Evolutionary conservation across 768 basidiomycete genomes (phyloP).

Genomic region (Tubosaeta brunneosetosa): DNA sequence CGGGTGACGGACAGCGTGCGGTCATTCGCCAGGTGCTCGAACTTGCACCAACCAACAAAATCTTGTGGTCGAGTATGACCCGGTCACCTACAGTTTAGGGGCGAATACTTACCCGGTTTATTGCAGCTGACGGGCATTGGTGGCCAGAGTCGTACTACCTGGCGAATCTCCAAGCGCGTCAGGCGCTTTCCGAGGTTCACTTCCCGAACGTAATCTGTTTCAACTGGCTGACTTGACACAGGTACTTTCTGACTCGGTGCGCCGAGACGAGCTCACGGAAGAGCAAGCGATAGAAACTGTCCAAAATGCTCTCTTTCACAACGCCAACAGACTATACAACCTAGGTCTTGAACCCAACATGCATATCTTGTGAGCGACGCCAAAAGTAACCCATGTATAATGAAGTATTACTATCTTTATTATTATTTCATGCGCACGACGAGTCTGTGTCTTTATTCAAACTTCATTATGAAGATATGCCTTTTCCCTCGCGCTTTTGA

Average conservation of each 20-base stretch:
- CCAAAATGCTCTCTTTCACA: conserved; percentile 59
- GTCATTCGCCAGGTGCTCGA: conserved; percentile 64
- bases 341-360: conserved; percentile 41
- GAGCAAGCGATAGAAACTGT: conserved; percentile 50
- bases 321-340: conserved; percentile 59
- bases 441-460: background rate
- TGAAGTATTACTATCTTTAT: background rate
- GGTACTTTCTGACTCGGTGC: conserved; percentile 54
- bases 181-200: conserved; percentile 54
- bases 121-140: conserved; percentile 31
- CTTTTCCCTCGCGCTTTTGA: too few species aligned
- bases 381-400: background rate
- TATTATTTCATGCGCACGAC: background rate
- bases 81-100: background rate
- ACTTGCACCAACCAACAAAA: conserved; percentile 70
- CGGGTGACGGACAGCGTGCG: conserved; percentile 54
- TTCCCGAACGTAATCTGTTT: background rate
- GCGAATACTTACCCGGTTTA: background rate
- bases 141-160: conserved; percentile 79
- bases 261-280: conserved; percentile 47
- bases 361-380: background rate
- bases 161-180: conserved; percentile 58
- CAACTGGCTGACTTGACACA: conserved; percentile 47
- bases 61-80: conserved; percentile 72
- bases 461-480: background rate